These are phyloP conservation scores for Penicillium sp. DNA, from an alignment of 2,329 filamentous ascomycete species.

Conservation along the genomic window DNA sequence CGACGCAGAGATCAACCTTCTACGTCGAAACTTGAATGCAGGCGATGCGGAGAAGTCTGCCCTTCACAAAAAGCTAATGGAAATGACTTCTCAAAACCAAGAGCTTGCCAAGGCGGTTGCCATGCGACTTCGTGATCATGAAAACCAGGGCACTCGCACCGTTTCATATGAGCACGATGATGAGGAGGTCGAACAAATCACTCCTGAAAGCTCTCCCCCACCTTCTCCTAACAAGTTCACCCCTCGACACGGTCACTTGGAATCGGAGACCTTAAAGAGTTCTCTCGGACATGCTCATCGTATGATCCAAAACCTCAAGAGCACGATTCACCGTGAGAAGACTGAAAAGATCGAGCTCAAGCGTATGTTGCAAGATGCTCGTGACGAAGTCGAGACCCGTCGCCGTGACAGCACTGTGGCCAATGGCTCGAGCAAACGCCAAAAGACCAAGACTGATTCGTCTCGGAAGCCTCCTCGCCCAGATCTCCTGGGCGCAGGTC, in stretches of 20 bases:
- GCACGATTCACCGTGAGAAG: conserved; percentile 95
- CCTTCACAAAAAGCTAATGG: conserved; percentile 82
- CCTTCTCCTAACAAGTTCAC: conserved; percentile 89
- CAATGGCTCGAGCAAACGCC: conserved; percentile 52
- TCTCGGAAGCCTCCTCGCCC: conserved; percentile 79
- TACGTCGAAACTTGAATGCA: conserved; percentile 76
- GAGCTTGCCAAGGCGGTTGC: conserved; percentile 85
- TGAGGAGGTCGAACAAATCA: conserved; percentile 67
- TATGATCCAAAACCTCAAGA: conserved; percentile 94
- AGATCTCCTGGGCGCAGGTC: conserved; percentile 71
- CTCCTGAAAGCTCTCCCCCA: conserved; percentile 87
- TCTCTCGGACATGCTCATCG: conserved; percentile 92
- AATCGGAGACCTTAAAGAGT: conserved; percentile 92
- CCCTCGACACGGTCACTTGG: conserved; percentile 85
- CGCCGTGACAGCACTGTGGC: conserved; percentile 53
- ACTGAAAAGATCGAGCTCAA: conserved; percentile 96
- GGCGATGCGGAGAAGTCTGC: conserved; percentile 76
- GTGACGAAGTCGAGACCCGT: conserved; percentile 81
- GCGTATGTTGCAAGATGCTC: conserved; percentile 90
- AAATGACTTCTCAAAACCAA: conserved; percentile 83
- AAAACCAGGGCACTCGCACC: conserved; percentile 62
- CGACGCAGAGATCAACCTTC: conserved; percentile 81
- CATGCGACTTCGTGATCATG: conserved; percentile 67
- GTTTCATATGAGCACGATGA: conserved; percentile 65
- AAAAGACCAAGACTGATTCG: conserved; percentile 64